These are phyloP conservation scores for Immersiporthe knoxdaviesiana DNA, from an alignment of 2,329 filamentous ascomycete species.

Conservation along the genomic window DNA sequence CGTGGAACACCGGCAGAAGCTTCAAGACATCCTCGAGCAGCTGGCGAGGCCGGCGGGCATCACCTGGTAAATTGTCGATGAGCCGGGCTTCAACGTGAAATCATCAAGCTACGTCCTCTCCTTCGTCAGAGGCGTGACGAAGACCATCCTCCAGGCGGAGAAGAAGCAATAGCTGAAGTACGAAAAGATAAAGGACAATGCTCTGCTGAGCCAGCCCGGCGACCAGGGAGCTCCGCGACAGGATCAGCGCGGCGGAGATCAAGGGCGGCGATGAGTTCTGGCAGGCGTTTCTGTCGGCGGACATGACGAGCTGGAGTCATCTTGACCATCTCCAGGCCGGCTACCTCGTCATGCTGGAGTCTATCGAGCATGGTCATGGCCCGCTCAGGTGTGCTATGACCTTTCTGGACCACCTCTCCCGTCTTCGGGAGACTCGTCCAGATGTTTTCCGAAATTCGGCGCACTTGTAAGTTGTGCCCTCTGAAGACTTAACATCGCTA, in stretches of 20 bases:
- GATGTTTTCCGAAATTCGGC: constrained; percentile 41
- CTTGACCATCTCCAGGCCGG: constrained; percentile 41
- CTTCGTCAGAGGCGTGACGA: not conserved
- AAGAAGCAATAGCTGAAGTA: not conserved
- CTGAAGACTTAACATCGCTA: too few species aligned
- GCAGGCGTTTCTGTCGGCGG: constrained; percentile 35
- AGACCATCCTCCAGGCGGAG: not conserved
- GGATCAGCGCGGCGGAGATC: constrained; percentile 9
- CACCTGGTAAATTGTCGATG: constrained; percentile 31
- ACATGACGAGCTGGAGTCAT: constrained; percentile 39
- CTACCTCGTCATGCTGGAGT: constrained; percentile 38
- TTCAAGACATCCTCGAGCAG: constrained; percentile 5
- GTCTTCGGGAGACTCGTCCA: constrained; percentile 35
- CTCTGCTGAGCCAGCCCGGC: not conserved
- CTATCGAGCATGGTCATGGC: constrained; percentile 33
- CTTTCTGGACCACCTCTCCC: constrained; percentile 37
- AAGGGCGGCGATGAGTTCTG: constrained; percentile 34
- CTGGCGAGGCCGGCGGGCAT: constrained; percentile 27
- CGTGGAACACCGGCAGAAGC: constrained; percentile 28
- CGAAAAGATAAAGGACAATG: not conserved
- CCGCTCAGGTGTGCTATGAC: constrained; percentile 37
- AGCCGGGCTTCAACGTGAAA: constrained; percentile 33
- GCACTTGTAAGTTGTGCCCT: constrained; percentile 35
- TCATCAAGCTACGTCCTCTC: not conserved
- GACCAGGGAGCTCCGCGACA: constrained; percentile 23